phyloP scores from a whole-genome alignment of 768 basidiomycete species.

The Clitopilus hobsonii region DNA sequence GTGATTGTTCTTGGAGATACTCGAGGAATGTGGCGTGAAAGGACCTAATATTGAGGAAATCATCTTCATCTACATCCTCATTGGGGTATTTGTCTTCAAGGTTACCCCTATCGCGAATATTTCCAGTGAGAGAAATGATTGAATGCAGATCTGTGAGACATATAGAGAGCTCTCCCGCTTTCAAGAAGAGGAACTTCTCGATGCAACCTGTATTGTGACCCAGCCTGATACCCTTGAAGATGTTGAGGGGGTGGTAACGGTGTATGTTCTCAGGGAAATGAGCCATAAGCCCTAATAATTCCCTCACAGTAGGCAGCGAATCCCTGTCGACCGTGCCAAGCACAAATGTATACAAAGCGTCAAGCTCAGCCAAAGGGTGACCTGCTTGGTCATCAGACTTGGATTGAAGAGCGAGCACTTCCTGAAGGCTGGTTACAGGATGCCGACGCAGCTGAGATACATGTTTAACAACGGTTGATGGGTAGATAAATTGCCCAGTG shows the following conservation, averaged over 20 bases:
- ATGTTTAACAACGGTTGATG: not conserved
- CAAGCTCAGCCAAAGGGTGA: not conserved
- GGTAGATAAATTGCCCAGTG: not conserved
- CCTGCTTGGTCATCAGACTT: too few species aligned
- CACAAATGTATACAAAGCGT: not conserved
- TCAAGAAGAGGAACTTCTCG: not conserved
- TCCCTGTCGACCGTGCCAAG: not conserved
- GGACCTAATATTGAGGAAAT: too few species aligned
- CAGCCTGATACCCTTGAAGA: too few species aligned
- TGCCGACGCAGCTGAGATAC: not conserved
- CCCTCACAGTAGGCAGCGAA: not conserved
- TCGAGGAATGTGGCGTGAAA: not conserved
- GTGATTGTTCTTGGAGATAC: not conserved
- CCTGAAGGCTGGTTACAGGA: not conserved
- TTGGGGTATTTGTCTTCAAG: too few species aligned
- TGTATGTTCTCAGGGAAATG: too few species aligned
- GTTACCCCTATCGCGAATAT: too few species aligned
- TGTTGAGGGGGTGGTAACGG: too few species aligned
- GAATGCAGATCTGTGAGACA: not conserved
- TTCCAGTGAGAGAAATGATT: too few species aligned
- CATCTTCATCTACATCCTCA: not conserved
- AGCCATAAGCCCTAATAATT: not conserved
- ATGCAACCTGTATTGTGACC: too few species aligned
- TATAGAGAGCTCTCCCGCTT: not conserved
- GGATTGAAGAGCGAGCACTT: not conserved